A percentile compares a stretch with the other conserved stretches of the same genome.
Evolutionary conservation across 2,329 filamentous ascomycete genomes (phyloP).

Genomic region (Fusarium duplospermum): DNA sequence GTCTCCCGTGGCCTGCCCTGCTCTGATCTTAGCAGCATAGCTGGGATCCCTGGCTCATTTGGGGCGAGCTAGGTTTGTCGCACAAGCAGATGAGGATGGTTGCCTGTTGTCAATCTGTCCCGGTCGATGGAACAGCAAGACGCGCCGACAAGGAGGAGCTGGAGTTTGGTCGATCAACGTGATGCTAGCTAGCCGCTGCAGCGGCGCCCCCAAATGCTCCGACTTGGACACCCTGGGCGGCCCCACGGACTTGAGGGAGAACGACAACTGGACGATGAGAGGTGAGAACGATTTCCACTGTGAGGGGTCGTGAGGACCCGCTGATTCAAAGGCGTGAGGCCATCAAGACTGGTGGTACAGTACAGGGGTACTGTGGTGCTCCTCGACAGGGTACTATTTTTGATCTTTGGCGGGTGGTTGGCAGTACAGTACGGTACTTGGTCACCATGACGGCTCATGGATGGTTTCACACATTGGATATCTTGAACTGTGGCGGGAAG

Average conservation of each 20-base stretch:
- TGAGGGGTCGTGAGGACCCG: constrained; percentile 1
- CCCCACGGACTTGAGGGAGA: constrained; percentile 4
- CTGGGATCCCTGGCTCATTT: constrained; percentile 7
- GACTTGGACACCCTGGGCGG: not conserved
- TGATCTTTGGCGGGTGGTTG: constrained; percentile 14
- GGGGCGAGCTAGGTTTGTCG: not conserved
- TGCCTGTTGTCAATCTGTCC: constrained; percentile 2
- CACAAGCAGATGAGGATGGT: not conserved
- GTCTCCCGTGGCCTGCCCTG: constrained; percentile 27
- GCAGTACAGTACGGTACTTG: not conserved
- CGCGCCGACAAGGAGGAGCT: not conserved
- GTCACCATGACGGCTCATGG: not conserved
- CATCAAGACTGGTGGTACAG: constrained; percentile 8
- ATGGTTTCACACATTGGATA: not conserved
- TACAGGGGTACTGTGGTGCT: constrained; percentile 20
- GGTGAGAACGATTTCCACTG: not conserved
- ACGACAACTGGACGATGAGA: not conserved
- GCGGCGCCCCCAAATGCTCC: constrained; percentile 4
- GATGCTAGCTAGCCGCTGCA: constrained; percentile 1
- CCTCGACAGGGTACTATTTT: constrained; percentile 31
- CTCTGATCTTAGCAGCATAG: constrained; percentile 20
- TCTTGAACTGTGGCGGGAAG: constrained; percentile 4
- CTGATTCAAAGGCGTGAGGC: constrained; percentile 17
- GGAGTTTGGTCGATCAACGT: not conserved
- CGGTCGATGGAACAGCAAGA: not conserved